These are phyloP conservation scores for Lodderomyces orthopsilosis DNA, from an alignment of 1,139 yeast genomes.

Conservation along the genomic window DNA sequence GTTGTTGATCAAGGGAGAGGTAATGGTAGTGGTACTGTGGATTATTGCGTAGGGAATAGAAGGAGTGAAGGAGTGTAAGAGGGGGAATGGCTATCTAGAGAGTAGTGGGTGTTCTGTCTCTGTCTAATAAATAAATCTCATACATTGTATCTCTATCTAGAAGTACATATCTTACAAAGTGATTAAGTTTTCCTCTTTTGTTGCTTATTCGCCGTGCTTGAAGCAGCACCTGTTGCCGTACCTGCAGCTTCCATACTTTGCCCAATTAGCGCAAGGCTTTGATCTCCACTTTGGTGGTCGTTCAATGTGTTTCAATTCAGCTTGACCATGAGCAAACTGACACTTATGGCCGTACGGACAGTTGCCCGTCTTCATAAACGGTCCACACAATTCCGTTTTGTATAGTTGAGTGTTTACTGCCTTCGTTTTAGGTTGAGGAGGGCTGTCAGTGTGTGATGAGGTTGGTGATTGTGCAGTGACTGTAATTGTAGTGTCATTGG, in stretches of 20 bases:
- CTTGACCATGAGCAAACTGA: slow-evolving; percentile 89
- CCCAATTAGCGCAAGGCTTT: slow-evolving; percentile 89
- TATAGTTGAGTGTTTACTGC: slow-evolving; percentile 67
- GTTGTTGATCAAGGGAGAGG: slow-evolving; percentile 11
- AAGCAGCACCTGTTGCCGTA: slow-evolving; percentile 92
- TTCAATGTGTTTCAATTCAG: slow-evolving; percentile 69
- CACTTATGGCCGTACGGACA: slow-evolving; percentile 92
- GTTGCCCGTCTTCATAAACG: slow-evolving; percentile 65
- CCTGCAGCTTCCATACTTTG: slow-evolving; percentile 76
- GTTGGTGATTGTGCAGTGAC: slow-evolving; percentile 4
- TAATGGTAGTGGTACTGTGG: too few relatives aligned
- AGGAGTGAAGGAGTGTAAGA: not conserved
- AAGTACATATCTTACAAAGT: not conserved
- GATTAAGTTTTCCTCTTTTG: too few relatives aligned
- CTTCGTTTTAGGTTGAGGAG: not conserved
- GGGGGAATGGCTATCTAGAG: too few relatives aligned
- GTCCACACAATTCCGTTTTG: slow-evolving; percentile 87
- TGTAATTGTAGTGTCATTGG: slow-evolving; percentile 1
- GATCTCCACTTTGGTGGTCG: slow-evolving; percentile 88
- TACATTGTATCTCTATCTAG: not conserved
- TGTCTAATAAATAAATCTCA: not conserved
- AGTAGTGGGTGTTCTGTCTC: too few relatives aligned
- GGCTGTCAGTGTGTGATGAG: not conserved
- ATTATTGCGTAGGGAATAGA: not conserved
- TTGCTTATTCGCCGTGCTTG: slow-evolving; percentile 67